Conservation (phyloP, 2,329 filamentous ascomycete species). For the Cladophialophora bantiana region DNA sequence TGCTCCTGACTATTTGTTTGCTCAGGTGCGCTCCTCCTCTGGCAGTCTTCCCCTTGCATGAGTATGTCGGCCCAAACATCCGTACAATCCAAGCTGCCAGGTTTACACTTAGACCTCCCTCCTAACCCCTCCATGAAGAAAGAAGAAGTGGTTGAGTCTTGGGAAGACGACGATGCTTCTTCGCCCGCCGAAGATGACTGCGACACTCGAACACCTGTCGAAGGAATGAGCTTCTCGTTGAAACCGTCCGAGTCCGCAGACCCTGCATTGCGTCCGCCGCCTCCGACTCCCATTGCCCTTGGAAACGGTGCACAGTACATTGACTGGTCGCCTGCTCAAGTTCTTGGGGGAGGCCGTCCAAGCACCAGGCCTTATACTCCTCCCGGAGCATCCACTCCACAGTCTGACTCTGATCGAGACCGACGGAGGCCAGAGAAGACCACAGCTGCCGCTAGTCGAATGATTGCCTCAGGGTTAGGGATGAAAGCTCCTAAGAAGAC, state of each 20-base stretch:
- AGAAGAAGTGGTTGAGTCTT: slow-evolving; percentile 68
- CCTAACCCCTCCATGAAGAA: slow-evolving; percentile 43
- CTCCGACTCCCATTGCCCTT: slow-evolving; percentile 70
- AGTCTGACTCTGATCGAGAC: slow-evolving; percentile 27
- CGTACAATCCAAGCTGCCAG: slow-evolving; percentile 36
- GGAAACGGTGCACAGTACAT: slow-evolving; percentile 26
- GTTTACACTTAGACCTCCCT: slow-evolving; percentile 35
- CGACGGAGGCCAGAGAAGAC: slow-evolving; percentile 80
- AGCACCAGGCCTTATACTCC: slow-evolving; percentile 26
- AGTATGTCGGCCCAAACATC: slow-evolving; percentile 19
- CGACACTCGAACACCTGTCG: slow-evolving; percentile 31
- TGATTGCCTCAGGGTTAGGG: slow-evolving; percentile 90
- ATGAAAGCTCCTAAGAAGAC: slow-evolving; percentile 78
- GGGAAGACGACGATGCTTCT: slow-evolving; percentile 60
- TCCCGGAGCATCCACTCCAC: slow-evolving; percentile 27
- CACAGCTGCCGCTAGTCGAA: slow-evolving; percentile 83
- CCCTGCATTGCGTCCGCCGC: slow-evolving; percentile 58
- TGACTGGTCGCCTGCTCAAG: slow-evolving; percentile 36
- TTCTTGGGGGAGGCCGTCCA: slow-evolving; percentile 35
- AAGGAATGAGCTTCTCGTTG: slow-evolving; percentile 26
- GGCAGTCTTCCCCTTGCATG: neutral
- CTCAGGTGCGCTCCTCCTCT: neutral
- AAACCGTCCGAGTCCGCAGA: slow-evolving; percentile 38
- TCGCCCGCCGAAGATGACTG: slow-evolving; percentile 41
- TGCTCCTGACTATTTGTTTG: slow-evolving; percentile 11